Conservation (phyloP, 78 protist species). For the Pigoraptor vietnamica region DNA sequence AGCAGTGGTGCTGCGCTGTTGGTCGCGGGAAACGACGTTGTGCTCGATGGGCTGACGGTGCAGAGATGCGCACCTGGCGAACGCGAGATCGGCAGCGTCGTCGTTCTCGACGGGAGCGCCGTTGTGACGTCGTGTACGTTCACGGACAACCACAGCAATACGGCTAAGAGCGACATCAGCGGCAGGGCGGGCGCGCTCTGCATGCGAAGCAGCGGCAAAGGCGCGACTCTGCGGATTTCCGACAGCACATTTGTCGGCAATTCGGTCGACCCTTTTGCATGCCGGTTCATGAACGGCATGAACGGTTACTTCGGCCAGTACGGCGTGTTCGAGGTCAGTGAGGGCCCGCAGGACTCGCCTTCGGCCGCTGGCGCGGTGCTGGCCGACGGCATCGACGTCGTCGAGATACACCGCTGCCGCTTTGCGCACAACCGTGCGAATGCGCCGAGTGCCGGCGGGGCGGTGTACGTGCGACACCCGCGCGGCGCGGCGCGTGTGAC, state of each 20-base stretch:
- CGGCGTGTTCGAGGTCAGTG: neutral
- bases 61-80: neutral
- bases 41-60: neutral
- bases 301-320: neutral
- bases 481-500: neutral
- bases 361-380: neutral
- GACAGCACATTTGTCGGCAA: neutral
- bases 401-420: neutral
- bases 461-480: neutral
- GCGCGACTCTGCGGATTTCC: neutral
- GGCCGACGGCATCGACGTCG: neutral
- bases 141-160: neutral
- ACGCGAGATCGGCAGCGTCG: neutral
- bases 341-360: neutral
- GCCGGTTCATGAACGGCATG: too few species aligned
- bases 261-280: too few species aligned
- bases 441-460: neutral
- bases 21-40: neutral
- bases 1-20: neutral
- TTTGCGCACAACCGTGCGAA: neutral
- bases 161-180: too few species aligned
- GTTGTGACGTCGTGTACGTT: neutral
- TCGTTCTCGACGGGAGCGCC: neutral
- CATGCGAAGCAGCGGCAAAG: too few species aligned
- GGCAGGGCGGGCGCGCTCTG: too few species aligned